Base-by-base conservation (phyloP, 441 rosid species). In the Breynia disticha region DNA sequence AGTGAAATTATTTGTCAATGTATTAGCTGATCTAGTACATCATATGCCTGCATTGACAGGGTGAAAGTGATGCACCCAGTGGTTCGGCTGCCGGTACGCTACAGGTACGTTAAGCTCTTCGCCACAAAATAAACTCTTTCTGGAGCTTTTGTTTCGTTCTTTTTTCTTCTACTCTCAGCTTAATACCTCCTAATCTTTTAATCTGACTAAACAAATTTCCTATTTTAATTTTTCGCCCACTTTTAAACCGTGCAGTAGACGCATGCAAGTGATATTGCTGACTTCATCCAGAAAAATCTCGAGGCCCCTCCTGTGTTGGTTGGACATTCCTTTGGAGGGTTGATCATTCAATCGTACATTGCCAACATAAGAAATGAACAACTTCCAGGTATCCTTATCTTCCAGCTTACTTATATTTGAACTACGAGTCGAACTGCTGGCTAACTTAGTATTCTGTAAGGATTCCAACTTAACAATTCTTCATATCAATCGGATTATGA, bases 251-350 rank as follows among this genome's bases (percentile, higher is more conserved):
- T 76, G 77, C 76, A 71, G 78, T 90, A 87, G 97, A 84, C 91
- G 17, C 96, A 90, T 60, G 97, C 91, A 60, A 72, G 84, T 69
- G 91, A 83, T 69, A 72, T 87, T 20, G 95, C 87, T 3, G 76
- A 84, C 57, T 87, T 87, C 58, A 81, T 90, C 24, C 58, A 76
- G 64, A 72, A 74, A 52, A 78, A 70, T 32, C 73, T 87, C 61
- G 57, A 56, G 54, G 51, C 35, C 47, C 87, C 79, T 12, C 96
- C 95, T 1, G 82, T 84, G 20, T 75, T 87, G 67, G 70, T 87
- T 55, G 95, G 96, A 10, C 97, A 90, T 68, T 90, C 97, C 48
- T 87, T 87, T 59, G 97, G 96, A 63, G 97, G 95, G 64, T 79
- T 87, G 21, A 77, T 84, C 57, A 78, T 84, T 67, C 95, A 90